phyloP scores from a whole-genome alignment of 2,329 filamentous ascomycete genomes.

The Fusarium armeniacum region DNA sequence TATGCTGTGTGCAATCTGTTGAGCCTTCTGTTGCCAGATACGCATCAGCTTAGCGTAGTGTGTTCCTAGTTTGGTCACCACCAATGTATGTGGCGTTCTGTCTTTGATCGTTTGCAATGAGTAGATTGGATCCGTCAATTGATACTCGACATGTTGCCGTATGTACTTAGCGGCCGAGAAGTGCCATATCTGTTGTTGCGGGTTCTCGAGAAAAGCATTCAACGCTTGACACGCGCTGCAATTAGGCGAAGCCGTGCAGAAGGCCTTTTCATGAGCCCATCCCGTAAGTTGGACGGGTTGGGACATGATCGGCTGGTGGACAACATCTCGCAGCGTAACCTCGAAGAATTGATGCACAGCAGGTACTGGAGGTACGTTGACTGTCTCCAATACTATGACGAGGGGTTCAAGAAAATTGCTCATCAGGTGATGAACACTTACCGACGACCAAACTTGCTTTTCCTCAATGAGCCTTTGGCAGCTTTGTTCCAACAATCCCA shows the following conservation, averaged over 20 bases:
- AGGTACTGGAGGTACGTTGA: background rate
- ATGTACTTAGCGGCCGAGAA: background rate
- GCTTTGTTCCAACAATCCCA: conserved; percentile 9
- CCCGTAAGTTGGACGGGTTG: conserved; percentile 1
- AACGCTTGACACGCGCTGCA: conserved; percentile 13
- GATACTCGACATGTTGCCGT: background rate
- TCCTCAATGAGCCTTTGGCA: conserved; percentile 6
- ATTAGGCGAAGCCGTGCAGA: background rate
- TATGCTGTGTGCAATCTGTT: background rate
- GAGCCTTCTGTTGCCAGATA: background rate
- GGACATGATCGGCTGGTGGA: conserved; percentile 7
- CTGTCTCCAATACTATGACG: background rate
- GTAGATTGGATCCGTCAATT: conserved; percentile 4
- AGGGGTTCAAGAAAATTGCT: conserved; percentile 1
- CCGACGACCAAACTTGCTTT: conserved; percentile 1
- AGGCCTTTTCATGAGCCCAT: conserved; percentile 12
- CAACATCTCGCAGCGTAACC: background rate
- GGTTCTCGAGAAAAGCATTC: conserved; percentile 16
- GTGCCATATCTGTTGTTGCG: background rate
- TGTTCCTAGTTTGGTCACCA: conserved; percentile 15
- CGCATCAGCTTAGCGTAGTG: conserved; percentile 3
- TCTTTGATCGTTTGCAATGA: background rate
- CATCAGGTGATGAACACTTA: background rate
- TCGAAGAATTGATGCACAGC: conserved; percentile 9
- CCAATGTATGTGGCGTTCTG: background rate